Conservation (phyloP, 768 basidiomycete genomes). For the Boletus rubropictus region DNA sequence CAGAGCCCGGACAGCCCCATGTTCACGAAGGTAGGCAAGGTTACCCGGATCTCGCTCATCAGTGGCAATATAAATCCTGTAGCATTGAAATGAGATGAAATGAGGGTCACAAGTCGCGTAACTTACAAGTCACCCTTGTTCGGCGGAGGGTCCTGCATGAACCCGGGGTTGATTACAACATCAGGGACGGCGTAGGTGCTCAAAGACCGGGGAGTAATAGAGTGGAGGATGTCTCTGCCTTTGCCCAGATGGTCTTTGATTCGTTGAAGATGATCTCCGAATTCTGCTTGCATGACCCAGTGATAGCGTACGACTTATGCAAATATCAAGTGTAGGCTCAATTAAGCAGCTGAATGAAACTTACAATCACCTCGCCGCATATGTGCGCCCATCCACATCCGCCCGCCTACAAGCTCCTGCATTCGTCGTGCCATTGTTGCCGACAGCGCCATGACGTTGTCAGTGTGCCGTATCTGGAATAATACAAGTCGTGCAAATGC, state of each 20-base stretch:
- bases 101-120: neutral
- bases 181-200: slow-evolving; percentile 21
- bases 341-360: slow-evolving; percentile 1
- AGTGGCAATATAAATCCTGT: slow-evolving; percentile 34
- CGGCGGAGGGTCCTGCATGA: slow-evolving; percentile 16
- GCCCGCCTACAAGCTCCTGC: slow-evolving; percentile 25
- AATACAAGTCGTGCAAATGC: slow-evolving; percentile 31
- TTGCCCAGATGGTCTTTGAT: slow-evolving; percentile 25
- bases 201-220: slow-evolving; percentile 16
- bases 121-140: slow-evolving; percentile 20
- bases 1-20: slow-evolving; percentile 35
- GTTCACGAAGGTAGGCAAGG: slow-evolving; percentile 30
- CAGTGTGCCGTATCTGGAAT: slow-evolving; percentile 26
- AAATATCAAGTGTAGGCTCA: neutral
- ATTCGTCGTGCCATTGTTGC: slow-evolving; percentile 30
- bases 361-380: slow-evolving; percentile 43
- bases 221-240: slow-evolving; percentile 18
- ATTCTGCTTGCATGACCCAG: slow-evolving; percentile 34
- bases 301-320: slow-evolving; percentile 25
- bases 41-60: slow-evolving; percentile 38
- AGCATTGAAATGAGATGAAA: slow-evolving; percentile 3
- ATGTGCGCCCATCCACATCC: slow-evolving; percentile 39
- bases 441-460: slow-evolving; percentile 27
- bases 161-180: slow-evolving; percentile 9
- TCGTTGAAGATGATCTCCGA: slow-evolving; percentile 34